Conservation (phyloP, 2,329 filamentous ascomycete species). For the Pezicula neosporulosa region DNA sequence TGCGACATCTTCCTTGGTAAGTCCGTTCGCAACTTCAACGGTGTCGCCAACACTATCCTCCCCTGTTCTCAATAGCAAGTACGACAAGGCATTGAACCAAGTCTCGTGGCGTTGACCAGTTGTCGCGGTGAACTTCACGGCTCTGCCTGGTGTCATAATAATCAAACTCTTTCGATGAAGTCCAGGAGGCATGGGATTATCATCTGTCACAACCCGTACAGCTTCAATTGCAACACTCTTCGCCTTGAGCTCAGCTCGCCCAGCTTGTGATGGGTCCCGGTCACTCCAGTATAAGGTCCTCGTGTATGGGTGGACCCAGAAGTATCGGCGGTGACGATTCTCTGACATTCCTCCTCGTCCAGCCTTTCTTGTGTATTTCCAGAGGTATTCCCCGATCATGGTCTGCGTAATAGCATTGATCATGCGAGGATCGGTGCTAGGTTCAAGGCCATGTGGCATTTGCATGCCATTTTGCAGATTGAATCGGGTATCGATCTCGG, state of each 20-base stretch:
- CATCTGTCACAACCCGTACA: slow-evolving; percentile 86
- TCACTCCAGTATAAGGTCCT: slow-evolving; percentile 97
- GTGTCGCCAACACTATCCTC: slow-evolving; percentile 55
- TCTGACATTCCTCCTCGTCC: slow-evolving; percentile 86
- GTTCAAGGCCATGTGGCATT: slow-evolving; percentile 56
- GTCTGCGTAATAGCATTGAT: slow-evolving; percentile 99
- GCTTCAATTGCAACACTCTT: slow-evolving; percentile 96
- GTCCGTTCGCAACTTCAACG: slow-evolving; percentile 52
- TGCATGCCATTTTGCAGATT: slow-evolving; percentile 63
- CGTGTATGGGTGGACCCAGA: slow-evolving; percentile 99
- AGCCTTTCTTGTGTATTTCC: slow-evolving; percentile 97
- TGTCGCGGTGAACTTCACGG: slow-evolving; percentile 89
- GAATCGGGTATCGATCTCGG: slow-evolving; percentile 89
- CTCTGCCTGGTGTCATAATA: slow-evolving; percentile 82
- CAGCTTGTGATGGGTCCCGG: slow-evolving; percentile 75
- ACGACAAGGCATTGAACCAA: slow-evolving; percentile 96
- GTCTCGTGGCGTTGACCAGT: slow-evolving; percentile 95
- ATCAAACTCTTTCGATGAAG: slow-evolving; percentile 92
- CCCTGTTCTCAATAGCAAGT: slow-evolving; percentile 77
- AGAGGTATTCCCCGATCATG: slow-evolving; percentile 98
- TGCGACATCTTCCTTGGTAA: slow-evolving; percentile 60
- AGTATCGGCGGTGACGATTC: slow-evolving; percentile 90
- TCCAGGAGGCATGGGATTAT: slow-evolving; percentile 92
- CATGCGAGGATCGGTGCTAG: slow-evolving; percentile 89
- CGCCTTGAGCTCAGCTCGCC: slow-evolving; percentile 68